Evolutionary conservation across 1,139 yeast genomes (phyloP).

Genomic region (Schwanniomyces etchellsii): DNA sequence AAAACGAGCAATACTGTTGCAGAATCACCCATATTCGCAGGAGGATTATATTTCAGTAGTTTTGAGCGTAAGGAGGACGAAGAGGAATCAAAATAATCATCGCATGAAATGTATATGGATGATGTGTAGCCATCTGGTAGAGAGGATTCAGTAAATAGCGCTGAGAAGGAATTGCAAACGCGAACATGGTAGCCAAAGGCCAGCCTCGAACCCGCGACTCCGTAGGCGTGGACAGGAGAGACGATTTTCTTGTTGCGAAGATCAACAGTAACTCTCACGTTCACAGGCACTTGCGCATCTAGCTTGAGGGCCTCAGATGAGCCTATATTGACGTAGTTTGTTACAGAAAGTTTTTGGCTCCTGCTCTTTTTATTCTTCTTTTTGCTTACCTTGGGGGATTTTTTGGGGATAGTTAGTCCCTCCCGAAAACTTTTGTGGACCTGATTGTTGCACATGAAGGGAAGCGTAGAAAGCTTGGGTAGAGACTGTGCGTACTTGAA

Average conservation of each 20-base stretch:
- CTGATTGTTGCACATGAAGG: conserved; percentile 57
- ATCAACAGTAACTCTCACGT: conserved; percentile 80
- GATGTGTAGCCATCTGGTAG: conserved; percentile 66
- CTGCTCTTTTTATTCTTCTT: conserved; percentile 41
- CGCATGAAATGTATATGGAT: conserved; percentile 61
- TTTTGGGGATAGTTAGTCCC: conserved; percentile 64
- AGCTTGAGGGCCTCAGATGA: conserved; percentile 51
- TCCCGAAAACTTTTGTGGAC: conserved; percentile 43
- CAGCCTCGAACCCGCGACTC: conserved; percentile 49
- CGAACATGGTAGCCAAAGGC: conserved; percentile 77
- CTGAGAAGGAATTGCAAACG: conserved; percentile 52
- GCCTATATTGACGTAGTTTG: conserved; percentile 77
- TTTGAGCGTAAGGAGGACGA: conserved; percentile 1
- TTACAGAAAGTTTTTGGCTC: conserved; percentile 47
- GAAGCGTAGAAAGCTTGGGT: conserved; percentile 69
- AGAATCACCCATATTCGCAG: neutral
- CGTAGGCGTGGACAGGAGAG: conserved; percentile 69
- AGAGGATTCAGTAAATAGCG: conserved; percentile 67
- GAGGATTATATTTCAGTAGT: conserved; percentile 3
- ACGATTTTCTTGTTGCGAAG: conserved; percentile 56
- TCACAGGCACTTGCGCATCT: conserved; percentile 60
- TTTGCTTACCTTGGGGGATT: conserved; percentile 30
- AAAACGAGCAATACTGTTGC: conserved; percentile 44
- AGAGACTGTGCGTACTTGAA: conserved; percentile 63
- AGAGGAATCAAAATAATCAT: conserved; percentile 44